A percentile compares a stretch with the other conserved stretches of the same genome.
Conservation (phyloP, 2,329 filamentous ascomycete genomes). For the Alternaria sp. region DNA sequence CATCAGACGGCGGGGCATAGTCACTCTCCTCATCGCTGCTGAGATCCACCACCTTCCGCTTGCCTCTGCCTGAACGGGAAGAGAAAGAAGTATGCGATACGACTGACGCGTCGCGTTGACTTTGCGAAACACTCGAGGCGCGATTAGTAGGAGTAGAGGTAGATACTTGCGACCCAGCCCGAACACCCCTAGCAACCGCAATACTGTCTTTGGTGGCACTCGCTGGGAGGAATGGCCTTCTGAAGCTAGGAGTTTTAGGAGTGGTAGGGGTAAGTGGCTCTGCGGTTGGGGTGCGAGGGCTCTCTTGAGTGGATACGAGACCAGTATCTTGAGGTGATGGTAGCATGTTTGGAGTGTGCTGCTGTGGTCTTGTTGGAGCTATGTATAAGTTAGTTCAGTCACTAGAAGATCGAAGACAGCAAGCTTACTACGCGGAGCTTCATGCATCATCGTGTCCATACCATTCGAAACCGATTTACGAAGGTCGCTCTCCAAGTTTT, state of each 20-base stretch:
- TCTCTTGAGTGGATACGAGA: neutral
- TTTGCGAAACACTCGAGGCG: neutral
- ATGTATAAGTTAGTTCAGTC: neutral
- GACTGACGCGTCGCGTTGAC: neutral
- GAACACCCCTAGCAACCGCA: neutral
- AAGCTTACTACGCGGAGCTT: neutral
- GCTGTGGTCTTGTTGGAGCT: neutral
- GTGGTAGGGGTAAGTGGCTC: neutral
- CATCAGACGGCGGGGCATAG: constrained; percentile 8
- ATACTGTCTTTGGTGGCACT: neutral
- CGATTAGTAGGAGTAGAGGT: constrained; percentile 1
- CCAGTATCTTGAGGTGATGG: neutral
- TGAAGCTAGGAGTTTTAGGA: constrained; percentile 3
- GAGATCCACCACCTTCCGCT: constrained; percentile 8
- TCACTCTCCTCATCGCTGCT: constrained; percentile 14
- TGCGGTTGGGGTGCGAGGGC: neutral
- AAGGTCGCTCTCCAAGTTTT: neutral
- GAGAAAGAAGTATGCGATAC: constrained; percentile 2
- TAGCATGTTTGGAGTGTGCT: neutral
- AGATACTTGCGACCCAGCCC: constrained; percentile 7
- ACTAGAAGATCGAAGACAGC: neutral
- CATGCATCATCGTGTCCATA: neutral
- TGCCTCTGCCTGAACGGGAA: neutral
- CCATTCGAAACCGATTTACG: neutral
- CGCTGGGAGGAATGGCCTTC: constrained; percentile 10